Evolutionary conservation across 2,329 filamentous ascomycete species (phyloP).

Genomic region (Raffaelea ambrosiae): DNA sequence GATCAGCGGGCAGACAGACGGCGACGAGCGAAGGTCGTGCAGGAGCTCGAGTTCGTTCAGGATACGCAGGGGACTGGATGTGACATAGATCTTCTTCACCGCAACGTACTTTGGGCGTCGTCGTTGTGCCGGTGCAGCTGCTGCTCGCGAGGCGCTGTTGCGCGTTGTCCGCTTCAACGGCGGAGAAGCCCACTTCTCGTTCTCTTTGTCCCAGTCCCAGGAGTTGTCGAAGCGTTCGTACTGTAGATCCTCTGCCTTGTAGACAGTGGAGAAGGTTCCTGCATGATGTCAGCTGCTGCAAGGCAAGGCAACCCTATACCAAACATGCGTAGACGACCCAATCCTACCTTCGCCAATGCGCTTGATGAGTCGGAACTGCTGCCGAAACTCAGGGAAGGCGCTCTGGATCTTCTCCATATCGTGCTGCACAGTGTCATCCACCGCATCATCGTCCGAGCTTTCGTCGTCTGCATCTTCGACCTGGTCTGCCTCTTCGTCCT

Average conservation of each 20-base stretch:
- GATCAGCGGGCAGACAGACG: conserved; percentile 87
- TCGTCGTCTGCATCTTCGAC: conserved; percentile 31
- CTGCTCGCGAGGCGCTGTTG: conserved; percentile 10
- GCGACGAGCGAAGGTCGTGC: conserved; percentile 73
- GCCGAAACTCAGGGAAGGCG: conserved; percentile 74
- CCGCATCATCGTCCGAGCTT: conserved; percentile 51
- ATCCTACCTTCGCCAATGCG: conserved; percentile 84
- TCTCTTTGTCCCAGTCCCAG: conserved; percentile 70
- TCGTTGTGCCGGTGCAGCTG: conserved; percentile 22
- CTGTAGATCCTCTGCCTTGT: conserved; percentile 90
- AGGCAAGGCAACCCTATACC: neutral
- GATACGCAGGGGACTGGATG: conserved; percentile 85
- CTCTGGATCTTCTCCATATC: conserved; percentile 83
- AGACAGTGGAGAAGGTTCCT: conserved; percentile 98
- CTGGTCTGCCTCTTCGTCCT: conserved; percentile 22
- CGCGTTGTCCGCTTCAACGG: conserved; percentile 45
- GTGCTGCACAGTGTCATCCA: conserved; percentile 63
- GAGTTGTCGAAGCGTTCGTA: conserved; percentile 78
- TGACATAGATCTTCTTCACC: conserved; percentile 99
- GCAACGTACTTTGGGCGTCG: conserved; percentile 73
- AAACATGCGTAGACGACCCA: neutral
- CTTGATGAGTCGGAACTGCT: conserved; percentile 85
- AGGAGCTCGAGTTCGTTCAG: conserved; percentile 94
- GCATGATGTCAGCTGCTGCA: neutral
- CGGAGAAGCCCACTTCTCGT: conserved; percentile 61